Percentiles rank a stretch among this genome's conserved stretches.
These are phyloP conservation scores for Flammula alnicola DNA, from an alignment of 1,284 basidiomycete genomes.

Conservation along the genomic window DNA sequence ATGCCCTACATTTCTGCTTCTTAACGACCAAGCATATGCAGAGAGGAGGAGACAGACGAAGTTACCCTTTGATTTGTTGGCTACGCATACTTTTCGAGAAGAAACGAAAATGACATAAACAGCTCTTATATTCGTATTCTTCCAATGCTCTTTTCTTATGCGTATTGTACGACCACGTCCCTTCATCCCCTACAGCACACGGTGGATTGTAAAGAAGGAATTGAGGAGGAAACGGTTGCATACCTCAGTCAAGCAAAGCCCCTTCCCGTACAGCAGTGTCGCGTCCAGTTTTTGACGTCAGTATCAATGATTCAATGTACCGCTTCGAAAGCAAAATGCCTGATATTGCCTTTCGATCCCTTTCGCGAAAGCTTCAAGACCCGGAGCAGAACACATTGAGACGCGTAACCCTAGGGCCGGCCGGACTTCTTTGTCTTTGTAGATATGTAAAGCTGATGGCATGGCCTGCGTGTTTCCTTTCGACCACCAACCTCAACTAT, in stretches of 20 bases:
- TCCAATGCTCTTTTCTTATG: constrained; percentile 23
- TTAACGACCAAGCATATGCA: constrained; percentile 41
- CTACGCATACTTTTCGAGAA: constrained; percentile 70
- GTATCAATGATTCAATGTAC: too few species aligned
- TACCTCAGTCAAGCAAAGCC: constrained; percentile 68
- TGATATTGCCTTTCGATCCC: too few species aligned
- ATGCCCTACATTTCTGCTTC: constrained; percentile 72
- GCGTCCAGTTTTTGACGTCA: too few species aligned
- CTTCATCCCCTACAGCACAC: constrained; percentile 67
- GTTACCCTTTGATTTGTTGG: constrained; percentile 79
- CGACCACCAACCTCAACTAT: too few species aligned
- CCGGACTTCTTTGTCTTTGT: too few species aligned
- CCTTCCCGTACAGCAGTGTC: too few species aligned
- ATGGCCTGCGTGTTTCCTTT: too few species aligned
- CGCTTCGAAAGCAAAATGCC: too few species aligned
- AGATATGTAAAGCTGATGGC: too few species aligned
- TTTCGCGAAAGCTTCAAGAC: too few species aligned
- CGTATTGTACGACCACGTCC: constrained; percentile 63
- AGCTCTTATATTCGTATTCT: constrained; percentile 40
- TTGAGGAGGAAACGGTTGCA: constrained; percentile 70
- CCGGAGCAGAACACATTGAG: too few species aligned
- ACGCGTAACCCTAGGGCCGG: too few species aligned
- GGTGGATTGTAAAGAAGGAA: constrained; percentile 72
- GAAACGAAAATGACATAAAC: constrained; percentile 53
- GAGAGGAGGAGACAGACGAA: constrained; percentile 53